These are phyloP conservation scores for Zygosaccharomyces lentus DNA, from an alignment of 805 yeast genomes.

Conservation along the genomic window DNA sequence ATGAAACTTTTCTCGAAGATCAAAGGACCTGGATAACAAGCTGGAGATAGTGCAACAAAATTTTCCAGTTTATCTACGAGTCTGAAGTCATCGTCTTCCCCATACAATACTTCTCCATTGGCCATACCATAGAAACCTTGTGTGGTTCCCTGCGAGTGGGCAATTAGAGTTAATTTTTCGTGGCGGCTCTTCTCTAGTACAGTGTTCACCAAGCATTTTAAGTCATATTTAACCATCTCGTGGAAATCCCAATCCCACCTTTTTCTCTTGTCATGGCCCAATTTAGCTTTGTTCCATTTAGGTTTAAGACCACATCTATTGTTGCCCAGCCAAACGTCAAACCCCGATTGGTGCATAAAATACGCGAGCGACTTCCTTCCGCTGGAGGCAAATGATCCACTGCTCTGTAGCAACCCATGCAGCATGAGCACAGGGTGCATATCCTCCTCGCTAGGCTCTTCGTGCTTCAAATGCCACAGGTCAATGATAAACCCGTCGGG, in stretches of 20 bases:
- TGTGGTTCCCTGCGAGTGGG: constrained; percentile 94
- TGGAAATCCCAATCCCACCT: constrained; percentile 94
- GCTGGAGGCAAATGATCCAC: constrained; percentile 80
- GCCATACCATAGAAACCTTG: constrained; percentile 72
- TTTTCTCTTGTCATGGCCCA: constrained; percentile 27
- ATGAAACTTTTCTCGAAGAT: constrained; percentile 61
- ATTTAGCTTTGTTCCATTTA: constrained; percentile 46
- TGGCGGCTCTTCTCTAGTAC: constrained; percentile 43
- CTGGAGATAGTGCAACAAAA: constrained; percentile 83
- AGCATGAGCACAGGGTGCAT: constrained; percentile 66
- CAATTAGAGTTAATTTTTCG: constrained; percentile 55
- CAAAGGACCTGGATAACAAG: constrained; percentile 79
- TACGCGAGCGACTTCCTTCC: constrained; percentile 76
- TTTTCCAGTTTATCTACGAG: constrained; percentile 55
- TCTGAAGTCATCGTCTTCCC: constrained; percentile 32
- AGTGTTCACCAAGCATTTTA: constrained; percentile 65
- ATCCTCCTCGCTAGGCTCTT: constrained; percentile 16
- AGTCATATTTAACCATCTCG: constrained; percentile 76
- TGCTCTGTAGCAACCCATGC: constrained; percentile 85
- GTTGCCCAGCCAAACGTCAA: constrained; percentile 89
- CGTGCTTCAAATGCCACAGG: constrained; percentile 45
- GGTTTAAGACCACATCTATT: constrained; percentile 85
- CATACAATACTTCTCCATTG: constrained; percentile 34
- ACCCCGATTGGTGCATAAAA: constrained; percentile 51
- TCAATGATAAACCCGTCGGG: constrained; percentile 75